Base-by-base conservation (phyloP, 2,329 filamentous ascomycete genomes). In the Trichoderma harzianum region DNA sequence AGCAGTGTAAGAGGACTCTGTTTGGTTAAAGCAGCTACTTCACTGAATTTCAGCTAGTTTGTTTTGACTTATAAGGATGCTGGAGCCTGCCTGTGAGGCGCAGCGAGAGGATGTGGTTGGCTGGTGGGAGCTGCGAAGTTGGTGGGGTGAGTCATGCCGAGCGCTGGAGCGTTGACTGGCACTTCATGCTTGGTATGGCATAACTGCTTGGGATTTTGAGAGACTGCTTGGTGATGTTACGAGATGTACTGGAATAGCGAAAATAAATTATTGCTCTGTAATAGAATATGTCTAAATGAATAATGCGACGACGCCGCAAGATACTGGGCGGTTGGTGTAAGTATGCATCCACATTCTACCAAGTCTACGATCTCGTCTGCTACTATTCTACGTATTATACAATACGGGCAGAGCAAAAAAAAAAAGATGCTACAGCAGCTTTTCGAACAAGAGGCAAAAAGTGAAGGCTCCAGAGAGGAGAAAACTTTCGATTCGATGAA, bases 11-110 rank as follows among this genome's bases (percentile, higher is more conserved):
- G n/a, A 43, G 30, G 16, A 39, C 4, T n/a, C 36, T 26, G 10
- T 6, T 28, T 32, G 4, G 18, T n/a, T n/a, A 60, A 60, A 34
- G 10, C 57, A 68, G 51, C 69, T 71, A 71, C 69, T 68, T 71
- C 69, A 65, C 69, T 71, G 62, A 3, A 16, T 11, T 14, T 43
- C 12, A 30, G 10, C 26, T 32, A n/a, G 10, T 71, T 30, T 43
- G 26, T 68, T 71, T 71, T 68, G n/a, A 8, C 8, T 67, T 68
- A 71, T 71, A 71, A 7, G 18, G 10, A 14, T 7, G 1, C 12
- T n/a, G 11, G 12, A 16, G 21, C 36, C 36, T 39, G 3, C 7
- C 2, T n/a, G 16, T 26, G 16, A n/a, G 43, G 30, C 8, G 7
- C 11, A 55, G 26, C 26, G 21, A 28, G 24, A 12, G 36, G 18